Evolutionary conservation across 2,329 filamentous ascomycete genomes (phyloP), one percentile per base, ranked within the genome.

Genomic region (Drechslera avenae): DNA sequence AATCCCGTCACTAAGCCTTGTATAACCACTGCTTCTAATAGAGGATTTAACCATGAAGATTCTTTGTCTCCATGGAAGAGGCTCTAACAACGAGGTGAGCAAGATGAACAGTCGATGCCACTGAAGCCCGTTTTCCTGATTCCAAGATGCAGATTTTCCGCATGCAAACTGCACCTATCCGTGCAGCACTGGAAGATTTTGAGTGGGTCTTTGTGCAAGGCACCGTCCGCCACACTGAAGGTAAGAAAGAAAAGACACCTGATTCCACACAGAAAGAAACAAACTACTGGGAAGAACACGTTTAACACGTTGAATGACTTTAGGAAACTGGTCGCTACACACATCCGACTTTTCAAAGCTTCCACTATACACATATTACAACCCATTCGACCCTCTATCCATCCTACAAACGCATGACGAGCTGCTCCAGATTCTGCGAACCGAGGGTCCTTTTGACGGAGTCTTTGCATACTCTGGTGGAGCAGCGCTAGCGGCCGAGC

Each of bases 281-380:
- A n/a, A n/a, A 6, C 14, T n/a, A 23, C 12, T 12, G n/a, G 12
- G n/a, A 41, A 23, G 17, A 18, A n/a, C 17, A 41, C 19, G 3
- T 16, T 10, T 41, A 10, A 41, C 39, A 21, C 4, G 10, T 14
- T 32, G 5, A 13, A 19, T 21, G 0, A 19, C 12, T 32, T 14
- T 14, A 41, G 39, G 39, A 32, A 41, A 41, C 28, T 41, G 39
- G 26, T 41, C 39, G 4, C 16, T 41, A 21, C 39, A 41, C 17
- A 41, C 39, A 23, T 41, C 39, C 5, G 39, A 41, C 5, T 41
- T 41, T 41, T 41, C 39, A 10, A 41, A 41, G 28, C 39, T 41
- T 5, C 39, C 39, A 7, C 7, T 41, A 17, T 41, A 41, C 39
- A 41, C 39, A 14, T 41, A 41, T 19, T 41, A 41, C 16, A 41